phyloP scores from a whole-genome alignment of 169 alveolate genomes.

The Cryptosporidium ubiquitum region DNA sequence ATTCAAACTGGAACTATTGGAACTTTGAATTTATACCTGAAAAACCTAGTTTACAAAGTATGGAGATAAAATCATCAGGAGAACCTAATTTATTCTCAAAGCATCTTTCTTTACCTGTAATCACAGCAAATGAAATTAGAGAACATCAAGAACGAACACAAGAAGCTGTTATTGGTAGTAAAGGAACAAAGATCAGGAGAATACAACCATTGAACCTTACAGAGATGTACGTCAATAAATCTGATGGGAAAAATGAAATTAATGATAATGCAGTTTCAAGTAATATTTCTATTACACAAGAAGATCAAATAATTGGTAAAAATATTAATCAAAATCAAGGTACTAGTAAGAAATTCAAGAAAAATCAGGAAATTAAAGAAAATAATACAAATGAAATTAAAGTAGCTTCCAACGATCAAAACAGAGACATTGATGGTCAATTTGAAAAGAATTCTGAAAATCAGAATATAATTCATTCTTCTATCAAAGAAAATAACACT shows the following conservation, averaged over 20 bases:
- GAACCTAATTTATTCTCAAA: neutral
- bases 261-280: neutral
- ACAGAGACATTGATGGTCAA: neutral
- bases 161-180: constrained; percentile 36
- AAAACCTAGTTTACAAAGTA: constrained; percentile 1
- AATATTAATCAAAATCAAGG: neutral
- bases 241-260: neutral
- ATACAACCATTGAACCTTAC: constrained; percentile 66
- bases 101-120: constrained; percentile 3
- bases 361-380: neutral
- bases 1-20: constrained; percentile 42
- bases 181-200: constrained; percentile 55
- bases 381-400: neutral
- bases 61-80: neutral
- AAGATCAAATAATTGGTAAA: neutral
- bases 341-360: neutral
- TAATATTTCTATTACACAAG: neutral
- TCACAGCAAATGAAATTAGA: constrained; percentile 49
- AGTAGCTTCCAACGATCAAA: neutral
- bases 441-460: neutral
- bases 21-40: constrained; percentile 35
- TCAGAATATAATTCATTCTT: neutral
- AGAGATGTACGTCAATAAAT: neutral
- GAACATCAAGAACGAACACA: constrained; percentile 54
- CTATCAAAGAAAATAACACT: neutral